phyloP scores from a whole-genome alignment of 106 monocot species.

The Dendrobium huoshanense region DNA sequence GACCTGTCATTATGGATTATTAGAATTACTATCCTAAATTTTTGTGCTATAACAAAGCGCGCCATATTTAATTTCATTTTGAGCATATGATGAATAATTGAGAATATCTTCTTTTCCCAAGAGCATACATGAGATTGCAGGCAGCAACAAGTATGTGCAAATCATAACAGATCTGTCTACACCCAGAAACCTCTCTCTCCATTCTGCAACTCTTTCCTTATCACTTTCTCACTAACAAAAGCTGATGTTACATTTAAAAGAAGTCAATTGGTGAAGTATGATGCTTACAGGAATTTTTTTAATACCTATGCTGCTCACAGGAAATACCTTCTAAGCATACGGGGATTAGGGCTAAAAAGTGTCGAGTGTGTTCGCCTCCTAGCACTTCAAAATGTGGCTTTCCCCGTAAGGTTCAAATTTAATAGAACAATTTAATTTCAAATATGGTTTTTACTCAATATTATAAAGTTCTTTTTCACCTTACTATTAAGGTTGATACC shows the following conservation, averaged over 20 bases:
- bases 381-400: constrained; percentile 69
- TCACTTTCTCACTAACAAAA: not conserved
- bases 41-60: not conserved
- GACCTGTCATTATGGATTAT: not conserved
- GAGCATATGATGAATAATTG: not conserved
- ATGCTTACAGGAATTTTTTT: constrained; percentile 16
- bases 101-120: not conserved
- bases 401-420: constrained; percentile 44
- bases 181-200: not conserved
- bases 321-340: constrained; percentile 75
- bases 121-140: not conserved
- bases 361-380: constrained; percentile 79
- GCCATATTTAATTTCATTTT: not conserved
- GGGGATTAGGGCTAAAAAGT: constrained; percentile 80
- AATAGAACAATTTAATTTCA: not conserved
- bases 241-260: not conserved
- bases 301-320: constrained; percentile 22
- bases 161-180: not conserved
- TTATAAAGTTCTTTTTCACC: not conserved
- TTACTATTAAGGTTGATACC: constrained; percentile 57
- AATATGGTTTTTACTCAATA: not conserved
- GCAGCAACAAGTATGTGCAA: not conserved
- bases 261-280: not conserved
- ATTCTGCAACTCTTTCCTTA: not conserved
- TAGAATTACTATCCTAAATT: not conserved